Evolutionary conservation across 306 rosid genomes (phyloP).

Genomic region (Inga leiocalycina): DNA sequence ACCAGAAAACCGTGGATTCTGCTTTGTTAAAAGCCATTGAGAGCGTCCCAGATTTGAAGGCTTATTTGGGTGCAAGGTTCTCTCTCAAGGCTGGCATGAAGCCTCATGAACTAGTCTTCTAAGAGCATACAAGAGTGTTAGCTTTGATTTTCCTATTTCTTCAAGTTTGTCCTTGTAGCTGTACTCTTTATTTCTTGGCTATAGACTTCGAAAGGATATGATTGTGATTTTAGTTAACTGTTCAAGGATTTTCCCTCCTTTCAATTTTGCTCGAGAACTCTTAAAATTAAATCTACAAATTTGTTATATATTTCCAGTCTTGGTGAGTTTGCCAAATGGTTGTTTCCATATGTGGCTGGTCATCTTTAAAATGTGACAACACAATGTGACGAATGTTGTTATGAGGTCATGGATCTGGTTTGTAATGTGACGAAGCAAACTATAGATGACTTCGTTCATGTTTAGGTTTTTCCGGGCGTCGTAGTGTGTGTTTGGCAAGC

Average conservation of each 20-base stretch:
- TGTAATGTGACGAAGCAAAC: not conserved
- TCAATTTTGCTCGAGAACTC: constrained; percentile 12
- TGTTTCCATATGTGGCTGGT: not conserved
- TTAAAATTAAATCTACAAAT: constrained; percentile 11
- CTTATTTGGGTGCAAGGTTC: constrained; percentile 74
- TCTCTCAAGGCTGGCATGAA: constrained; percentile 29
- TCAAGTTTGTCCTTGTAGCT: not conserved
- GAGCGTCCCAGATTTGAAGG: constrained; percentile 69
- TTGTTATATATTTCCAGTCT: not conserved
- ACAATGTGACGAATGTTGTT: not conserved
- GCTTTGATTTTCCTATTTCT: not conserved
- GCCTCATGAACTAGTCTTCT: constrained; percentile 21
- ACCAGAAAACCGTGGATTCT: constrained; percentile 70
- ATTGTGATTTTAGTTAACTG: not conserved
- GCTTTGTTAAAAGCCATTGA: constrained; percentile 62
- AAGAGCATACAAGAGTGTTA: not conserved
- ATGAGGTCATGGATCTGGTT: not conserved
- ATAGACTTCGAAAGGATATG: constrained; percentile 8
- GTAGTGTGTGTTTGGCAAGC: too few species aligned
- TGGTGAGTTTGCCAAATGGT: not conserved
- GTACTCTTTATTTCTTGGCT: not conserved
- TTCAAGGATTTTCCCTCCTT: not conserved
- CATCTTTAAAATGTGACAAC: not conserved
- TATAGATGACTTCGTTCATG: not conserved
- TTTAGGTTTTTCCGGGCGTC: not conserved